phyloP scores from a whole-genome alignment of 129 eudicot genomes.

The Flaveria sonorensis region DNA sequence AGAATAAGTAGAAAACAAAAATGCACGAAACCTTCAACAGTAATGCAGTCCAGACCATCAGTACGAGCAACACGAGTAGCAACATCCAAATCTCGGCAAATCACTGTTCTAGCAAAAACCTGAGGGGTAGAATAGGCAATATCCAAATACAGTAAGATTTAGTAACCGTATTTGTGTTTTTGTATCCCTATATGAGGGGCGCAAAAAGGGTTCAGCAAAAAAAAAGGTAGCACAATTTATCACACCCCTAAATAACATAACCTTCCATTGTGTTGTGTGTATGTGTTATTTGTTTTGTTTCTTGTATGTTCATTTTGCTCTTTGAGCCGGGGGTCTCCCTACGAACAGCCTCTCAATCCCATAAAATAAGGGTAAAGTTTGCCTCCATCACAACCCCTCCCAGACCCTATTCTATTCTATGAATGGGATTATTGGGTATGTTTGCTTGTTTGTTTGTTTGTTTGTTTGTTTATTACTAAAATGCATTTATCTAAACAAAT shows the following conservation, averaged over 20 bases:
- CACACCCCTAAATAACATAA: not conserved
- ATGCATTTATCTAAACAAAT: not conserved
- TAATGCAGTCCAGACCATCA: slow-evolving; percentile 92
- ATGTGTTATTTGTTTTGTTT: no score
- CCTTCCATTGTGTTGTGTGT: slow-evolving; percentile 6
- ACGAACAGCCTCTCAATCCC: no score
- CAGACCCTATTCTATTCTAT: no score
- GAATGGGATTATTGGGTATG: no score
- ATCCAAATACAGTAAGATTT: slow-evolving; percentile 3
- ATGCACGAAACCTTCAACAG: slow-evolving; percentile 71
- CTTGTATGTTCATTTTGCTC: no score
- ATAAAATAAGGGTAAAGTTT: no score
- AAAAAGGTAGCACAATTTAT: not conserved
- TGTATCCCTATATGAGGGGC: not conserved
- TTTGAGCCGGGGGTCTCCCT: no score
- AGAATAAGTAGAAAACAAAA: not conserved
- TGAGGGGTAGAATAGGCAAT: slow-evolving; percentile 20
- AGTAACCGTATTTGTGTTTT: not conserved
- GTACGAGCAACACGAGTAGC: slow-evolving; percentile 94
- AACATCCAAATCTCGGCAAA: slow-evolving; percentile 93
- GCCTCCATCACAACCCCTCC: no score
- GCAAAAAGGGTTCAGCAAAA: not conserved
- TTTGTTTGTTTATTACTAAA: not conserved
- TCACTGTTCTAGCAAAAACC: slow-evolving; percentile 95
- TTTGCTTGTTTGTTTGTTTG: no score